Base-by-base conservation (phyloP, 768 basidiomycete genomes). In the Trametes maxima region DNA sequence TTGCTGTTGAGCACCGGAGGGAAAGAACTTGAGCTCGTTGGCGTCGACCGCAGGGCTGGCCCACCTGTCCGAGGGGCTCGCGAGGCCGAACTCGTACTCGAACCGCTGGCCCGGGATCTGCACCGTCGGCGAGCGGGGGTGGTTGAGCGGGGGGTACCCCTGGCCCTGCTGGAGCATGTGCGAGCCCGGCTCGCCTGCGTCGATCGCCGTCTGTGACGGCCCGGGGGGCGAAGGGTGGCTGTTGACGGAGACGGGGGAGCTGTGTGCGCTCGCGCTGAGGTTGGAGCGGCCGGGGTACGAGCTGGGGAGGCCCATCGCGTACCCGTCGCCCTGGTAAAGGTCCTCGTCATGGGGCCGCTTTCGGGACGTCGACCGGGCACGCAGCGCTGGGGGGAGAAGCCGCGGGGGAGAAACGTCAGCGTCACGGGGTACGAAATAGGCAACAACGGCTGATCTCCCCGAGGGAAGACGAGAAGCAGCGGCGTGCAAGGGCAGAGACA, bases 291-390 rank as follows among this genome's bases (percentile, higher is more conserved):
- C 73, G 48, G 71, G 70, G 53, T 71, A 69, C 25, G 73, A 71
- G 53, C 71, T 66, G 25, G 73, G 80, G 48, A 86, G 81, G 5
- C 80, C 70, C 46, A 76, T 75, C 53, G 58, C 66, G 44, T 62
- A 71, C 40, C 51, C 60, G 50, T 72, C 70, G 8, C 28, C 28
- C 35, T 67, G 65, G 55, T 64, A 66, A 40, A 86, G 85, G 39
- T 79, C 79, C 62, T 91, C 90, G 65, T 90, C 88, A 59, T 79
- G 85, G 16, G 84, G 87, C 39, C 90, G 85, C 72, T 84, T 85
- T 49, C 90, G 86, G 42, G 90, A 92, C 1, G 87, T 82, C 44
- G 90, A 92, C 65, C 90, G 79, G 46, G 90, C 88, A 62, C 90
- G 82, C 65, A 86, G 84, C 28, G 85, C 86, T 77, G 78, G 4